A percentile compares a stretch with the other conserved stretches of the same genome.
Evolutionary conservation across 139 green algal genomes (phyloP).

Genomic region (Chara braunii): DNA sequence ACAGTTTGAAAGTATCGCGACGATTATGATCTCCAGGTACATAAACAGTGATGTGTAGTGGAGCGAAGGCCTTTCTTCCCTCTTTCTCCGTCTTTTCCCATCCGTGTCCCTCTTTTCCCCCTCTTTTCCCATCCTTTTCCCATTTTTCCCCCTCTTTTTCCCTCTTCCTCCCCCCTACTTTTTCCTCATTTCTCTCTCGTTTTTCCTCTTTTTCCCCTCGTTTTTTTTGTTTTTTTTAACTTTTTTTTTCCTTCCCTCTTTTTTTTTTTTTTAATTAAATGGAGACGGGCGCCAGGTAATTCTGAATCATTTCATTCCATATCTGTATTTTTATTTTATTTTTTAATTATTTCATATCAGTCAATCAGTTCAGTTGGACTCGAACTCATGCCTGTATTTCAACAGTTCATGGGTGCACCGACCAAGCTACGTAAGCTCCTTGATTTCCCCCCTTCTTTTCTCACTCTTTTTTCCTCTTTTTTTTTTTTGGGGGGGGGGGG

Average conservation of each 20-base stretch:
- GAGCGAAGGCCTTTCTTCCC: background rate
- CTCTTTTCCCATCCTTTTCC: background rate
- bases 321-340: background rate
- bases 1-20: too few relatives aligned
- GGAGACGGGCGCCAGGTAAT: background rate
- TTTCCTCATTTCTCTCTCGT: constrained; percentile 12
- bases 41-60: too few relatives aligned
- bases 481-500: too few relatives aligned
- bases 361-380: constrained; percentile 1
- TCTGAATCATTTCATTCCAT: background rate
- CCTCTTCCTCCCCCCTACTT: background rate
- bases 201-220: background rate
- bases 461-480: too few relatives aligned
- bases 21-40: too few relatives aligned
- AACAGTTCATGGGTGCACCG: background rate
- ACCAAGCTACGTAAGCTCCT: background rate
- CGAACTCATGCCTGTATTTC: background rate
- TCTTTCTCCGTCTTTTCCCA: background rate
- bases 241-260: background rate
- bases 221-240: background rate
- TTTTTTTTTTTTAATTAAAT: background rate
- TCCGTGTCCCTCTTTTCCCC: background rate
- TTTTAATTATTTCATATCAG: background rate
- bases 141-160: background rate
- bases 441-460: too few relatives aligned